Evolutionary conservation across 139 green algal species (phyloP), one percentile per base, ranked within the genome.

Genomic region (Chlamydomonas incerta): DNA sequence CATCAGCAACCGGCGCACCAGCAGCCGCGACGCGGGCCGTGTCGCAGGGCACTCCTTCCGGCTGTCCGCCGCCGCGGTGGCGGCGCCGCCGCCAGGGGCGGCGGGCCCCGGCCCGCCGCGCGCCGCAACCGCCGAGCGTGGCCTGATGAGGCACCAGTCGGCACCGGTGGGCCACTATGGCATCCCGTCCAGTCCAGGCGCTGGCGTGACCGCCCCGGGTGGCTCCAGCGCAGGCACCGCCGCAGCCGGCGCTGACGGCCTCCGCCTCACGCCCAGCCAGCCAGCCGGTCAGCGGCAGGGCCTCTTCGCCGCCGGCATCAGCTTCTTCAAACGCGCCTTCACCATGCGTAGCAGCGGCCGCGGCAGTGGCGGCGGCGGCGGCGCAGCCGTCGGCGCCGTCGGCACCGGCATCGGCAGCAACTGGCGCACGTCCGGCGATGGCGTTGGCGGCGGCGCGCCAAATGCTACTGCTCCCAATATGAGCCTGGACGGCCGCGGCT

Each of bases 301-400:
- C 41, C 63, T 83, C 2, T 66, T 83, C 2, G 41, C 77, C 23
- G 77, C 63, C 2, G 41, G 77, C 17, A 9, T 83, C 17, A 33
- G n/a, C 14, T 55, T 83, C 13, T 41, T 83, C 18, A 65, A 66
- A 29, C 77, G 77, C 63, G 77, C 77, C 33, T 83, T 83, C 46
- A 73, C 60, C 10, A 18, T 71, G 17, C 60, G 24, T 3, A n/a
- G 20, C 55, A 60, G 11, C 55, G 47, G 72, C 68, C 34, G 17
- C 37, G 50, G 31, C 20, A 20, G 18, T 21, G 24, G 4, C 50
- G 29, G 31, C 52, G 26, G 26, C 72, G 28, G 34, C 72, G 58
- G 47, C 46, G 47, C 46, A 52, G 73, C 55, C 58, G 21, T 58
- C 58, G 62, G n/a, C n/a, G n/a, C n/a, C 18, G 34, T 33, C 17